phyloP scores from a whole-genome alignment of 2,329 filamentous ascomycete genomes.

The Tolypocladium pustulatum region DNA sequence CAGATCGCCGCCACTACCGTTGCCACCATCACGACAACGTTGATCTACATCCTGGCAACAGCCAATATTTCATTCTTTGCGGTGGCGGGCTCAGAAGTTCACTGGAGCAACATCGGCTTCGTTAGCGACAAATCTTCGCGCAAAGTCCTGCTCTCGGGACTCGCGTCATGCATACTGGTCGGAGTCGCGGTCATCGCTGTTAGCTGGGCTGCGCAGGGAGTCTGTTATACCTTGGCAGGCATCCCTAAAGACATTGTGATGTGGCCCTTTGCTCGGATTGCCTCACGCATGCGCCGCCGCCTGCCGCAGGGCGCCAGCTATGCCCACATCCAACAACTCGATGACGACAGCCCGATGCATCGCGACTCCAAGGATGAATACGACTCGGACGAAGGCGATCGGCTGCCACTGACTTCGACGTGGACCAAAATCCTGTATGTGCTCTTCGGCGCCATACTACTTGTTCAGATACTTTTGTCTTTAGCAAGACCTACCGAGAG shows the following conservation, averaged over 20 bases:
- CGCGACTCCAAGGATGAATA: constrained; percentile 6
- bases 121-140: constrained; percentile 14
- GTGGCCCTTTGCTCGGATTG: constrained; percentile 7
- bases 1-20: constrained; percentile 1
- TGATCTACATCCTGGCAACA: constrained; percentile 8
- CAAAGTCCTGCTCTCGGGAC: constrained; percentile 14
- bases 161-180: constrained; percentile 9
- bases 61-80: constrained; percentile 20
- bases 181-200: constrained; percentile 4
- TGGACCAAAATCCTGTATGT: constrained; percentile 7
- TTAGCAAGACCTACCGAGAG: constrained; percentile 19
- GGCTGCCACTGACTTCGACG: background rate
- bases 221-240: constrained; percentile 8
- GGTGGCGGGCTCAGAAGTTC: constrained; percentile 16
- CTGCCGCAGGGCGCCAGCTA: background rate
- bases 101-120: constrained; percentile 16
- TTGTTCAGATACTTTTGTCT: constrained; percentile 12
- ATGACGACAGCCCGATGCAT: constrained; percentile 5
- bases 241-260: constrained; percentile 9
- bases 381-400: background rate
- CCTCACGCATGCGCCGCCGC: constrained; percentile 6
- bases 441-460: constrained; percentile 12
- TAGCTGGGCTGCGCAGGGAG: constrained; percentile 12
- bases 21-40: constrained; percentile 3
- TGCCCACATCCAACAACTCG: constrained; percentile 7